A percentile compares a stretch with the other conserved stretches of the same genome.
phyloP scores from a whole-genome alignment of 164 flowering plant species.

The Aristolochia fimbriata region DNA sequence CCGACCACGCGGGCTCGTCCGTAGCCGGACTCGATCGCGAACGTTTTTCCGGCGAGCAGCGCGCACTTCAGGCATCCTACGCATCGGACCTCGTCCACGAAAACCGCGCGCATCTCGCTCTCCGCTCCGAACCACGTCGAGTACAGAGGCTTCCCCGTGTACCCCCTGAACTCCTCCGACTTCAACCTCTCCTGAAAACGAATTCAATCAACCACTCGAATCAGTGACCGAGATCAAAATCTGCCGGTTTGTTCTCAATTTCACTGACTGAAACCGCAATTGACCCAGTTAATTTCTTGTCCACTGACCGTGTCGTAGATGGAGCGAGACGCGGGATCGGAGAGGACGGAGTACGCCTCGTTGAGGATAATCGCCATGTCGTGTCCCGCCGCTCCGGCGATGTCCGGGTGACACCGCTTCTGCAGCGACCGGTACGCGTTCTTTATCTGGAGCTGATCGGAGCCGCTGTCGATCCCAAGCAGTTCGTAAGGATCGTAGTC shows the following conservation, averaged over 20 bases:
- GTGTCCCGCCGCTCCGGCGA: conserved; percentile 79
- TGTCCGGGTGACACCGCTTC: conserved; percentile 89
- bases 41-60: conserved; percentile 64
- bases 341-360: conserved; percentile 67
- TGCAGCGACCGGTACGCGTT: conserved; percentile 67
- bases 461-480: conserved; percentile 63
- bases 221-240: background rate
- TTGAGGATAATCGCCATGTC: conserved; percentile 95
- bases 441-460: conserved; percentile 52
- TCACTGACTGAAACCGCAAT: too few species aligned
- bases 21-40: conserved; percentile 73
- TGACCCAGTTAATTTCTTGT: background rate
- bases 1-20: conserved; percentile 90
- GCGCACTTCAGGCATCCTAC: conserved; percentile 96
- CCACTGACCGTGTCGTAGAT: conserved; percentile 67
- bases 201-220: background rate
- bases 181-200: conserved; percentile 58
- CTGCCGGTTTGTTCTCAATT: too few species aligned
- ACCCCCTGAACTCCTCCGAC: conserved; percentile 46
- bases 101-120: conserved; percentile 66
- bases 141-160: conserved; percentile 74
- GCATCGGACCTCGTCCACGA: conserved; percentile 89
- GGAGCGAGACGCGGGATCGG: conserved; percentile 55
- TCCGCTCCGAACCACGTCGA: conserved; percentile 78
- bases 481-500: conserved; percentile 83